Evolutionary conservation across 306 rosid genomes (phyloP).

Genomic region (Mimosa bimucronata): DNA sequence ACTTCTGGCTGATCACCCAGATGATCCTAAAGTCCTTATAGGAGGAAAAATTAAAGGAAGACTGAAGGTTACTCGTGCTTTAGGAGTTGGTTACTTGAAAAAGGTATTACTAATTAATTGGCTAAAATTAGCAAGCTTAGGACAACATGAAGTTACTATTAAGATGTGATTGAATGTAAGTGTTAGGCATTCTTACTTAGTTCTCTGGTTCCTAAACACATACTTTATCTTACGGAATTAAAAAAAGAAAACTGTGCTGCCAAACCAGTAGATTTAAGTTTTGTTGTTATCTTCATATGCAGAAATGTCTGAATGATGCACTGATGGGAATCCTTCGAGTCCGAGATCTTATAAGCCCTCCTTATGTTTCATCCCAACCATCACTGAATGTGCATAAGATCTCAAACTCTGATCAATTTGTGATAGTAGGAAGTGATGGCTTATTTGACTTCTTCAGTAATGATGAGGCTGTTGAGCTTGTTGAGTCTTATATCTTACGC

Average conservation of each 20-base stretch:
- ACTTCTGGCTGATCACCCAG: constrained; percentile 73
- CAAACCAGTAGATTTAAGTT: constrained; percentile 11
- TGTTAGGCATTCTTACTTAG: not conserved
- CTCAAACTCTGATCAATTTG: constrained; percentile 78
- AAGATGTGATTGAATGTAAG: constrained; percentile 43
- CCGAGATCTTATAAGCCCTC: constrained; percentile 85
- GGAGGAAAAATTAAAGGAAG: constrained; percentile 94
- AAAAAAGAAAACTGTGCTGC: constrained; percentile 9
- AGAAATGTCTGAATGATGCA: constrained; percentile 91
- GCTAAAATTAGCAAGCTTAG: constrained; percentile 23
- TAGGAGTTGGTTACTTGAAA: constrained; percentile 98
- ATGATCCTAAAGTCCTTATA: constrained; percentile 69
- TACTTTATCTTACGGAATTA: not conserved
- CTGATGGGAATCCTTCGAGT: constrained; percentile 97
- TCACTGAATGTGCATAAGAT: constrained; percentile 80
- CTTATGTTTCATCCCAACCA: constrained; percentile 86
- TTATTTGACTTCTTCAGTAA: constrained; percentile 95
- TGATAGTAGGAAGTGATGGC: constrained; percentile 92
- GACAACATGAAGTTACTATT: constrained; percentile 19
- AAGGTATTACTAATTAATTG: constrained; percentile 54
- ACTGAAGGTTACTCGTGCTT: constrained; percentile 92
- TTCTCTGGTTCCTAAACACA: constrained; percentile 22
- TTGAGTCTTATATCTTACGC: constrained; percentile 67
- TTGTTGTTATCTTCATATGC: constrained; percentile 33
- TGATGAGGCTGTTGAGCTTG: constrained; percentile 81